Conservation (phyloP, 352 stramenopile species). For the Phytophthora podocarpi region DNA sequence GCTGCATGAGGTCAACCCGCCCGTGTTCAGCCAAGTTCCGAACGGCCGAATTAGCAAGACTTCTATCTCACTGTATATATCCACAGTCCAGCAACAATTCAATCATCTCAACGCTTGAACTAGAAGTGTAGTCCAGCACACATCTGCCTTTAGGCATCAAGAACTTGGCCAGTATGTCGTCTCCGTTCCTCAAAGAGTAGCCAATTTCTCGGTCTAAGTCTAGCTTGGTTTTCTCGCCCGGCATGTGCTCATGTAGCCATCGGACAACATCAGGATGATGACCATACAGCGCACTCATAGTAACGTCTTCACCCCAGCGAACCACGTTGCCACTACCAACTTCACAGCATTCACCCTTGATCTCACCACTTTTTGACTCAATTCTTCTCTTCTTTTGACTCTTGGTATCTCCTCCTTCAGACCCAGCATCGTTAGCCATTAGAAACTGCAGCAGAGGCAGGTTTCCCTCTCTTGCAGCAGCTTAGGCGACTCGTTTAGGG, state of each 20-base stretch:
- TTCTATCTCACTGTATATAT: slow-evolving; percentile 3
- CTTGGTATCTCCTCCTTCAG: background rate
- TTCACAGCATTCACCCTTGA: background rate
- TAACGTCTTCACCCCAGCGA: background rate
- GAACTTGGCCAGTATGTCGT: background rate
- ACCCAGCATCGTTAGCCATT: slow-evolving; percentile 1
- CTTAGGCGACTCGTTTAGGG: background rate
- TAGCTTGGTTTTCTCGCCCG: background rate
- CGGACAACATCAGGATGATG: background rate
- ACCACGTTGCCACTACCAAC: background rate
- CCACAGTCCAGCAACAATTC: slow-evolving; percentile 17
- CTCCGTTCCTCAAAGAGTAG: background rate
- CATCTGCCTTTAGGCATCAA: slow-evolving; percentile 10
- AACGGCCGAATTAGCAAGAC: background rate
- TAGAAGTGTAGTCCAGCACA: no score
- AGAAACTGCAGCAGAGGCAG: slow-evolving; percentile 7
- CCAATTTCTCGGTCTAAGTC: background rate
- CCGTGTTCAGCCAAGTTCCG: background rate
- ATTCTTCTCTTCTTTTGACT: slow-evolving; percentile 6
- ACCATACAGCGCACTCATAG: background rate
- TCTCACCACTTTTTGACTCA: background rate
- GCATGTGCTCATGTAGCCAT: slow-evolving; percentile 1
- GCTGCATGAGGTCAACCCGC: no score
- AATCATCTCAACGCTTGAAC: no score
- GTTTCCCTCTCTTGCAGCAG: background rate